Percentiles rank a stretch among this genome's conserved stretches.
Conservation (phyloP, 1,284 basidiomycete genomes). For the Phellinidium pouzarii region DNA sequence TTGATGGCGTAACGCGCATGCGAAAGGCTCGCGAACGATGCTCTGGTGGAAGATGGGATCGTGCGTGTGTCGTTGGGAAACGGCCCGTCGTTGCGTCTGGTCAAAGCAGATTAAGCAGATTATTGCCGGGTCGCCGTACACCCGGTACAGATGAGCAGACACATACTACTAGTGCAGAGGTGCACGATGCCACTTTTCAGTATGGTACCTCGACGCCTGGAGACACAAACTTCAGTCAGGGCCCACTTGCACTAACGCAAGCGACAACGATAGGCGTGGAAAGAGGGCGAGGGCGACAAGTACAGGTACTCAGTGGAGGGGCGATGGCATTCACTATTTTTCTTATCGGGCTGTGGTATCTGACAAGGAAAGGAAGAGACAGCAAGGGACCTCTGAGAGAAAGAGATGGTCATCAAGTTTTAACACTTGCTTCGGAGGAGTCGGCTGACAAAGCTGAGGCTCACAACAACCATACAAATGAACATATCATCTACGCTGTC, state of each 20-base stretch:
- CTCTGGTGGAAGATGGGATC: conserved; percentile 37
- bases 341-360: conserved; percentile 16
- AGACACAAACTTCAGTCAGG: neutral
- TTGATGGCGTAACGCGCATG: conserved; percentile 39
- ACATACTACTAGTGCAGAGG: neutral
- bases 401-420: neutral
- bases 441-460: neutral
- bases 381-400: neutral
- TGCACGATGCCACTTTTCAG: neutral
- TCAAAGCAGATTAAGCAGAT: conserved; percentile 13
- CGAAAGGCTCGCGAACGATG: conserved; percentile 32
- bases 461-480: neutral
- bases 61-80: conserved; percentile 56
- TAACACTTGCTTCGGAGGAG: neutral
- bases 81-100: conserved; percentile 31
- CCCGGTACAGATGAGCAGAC: neutral
- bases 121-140: conserved; percentile 9
- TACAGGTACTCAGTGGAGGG: conserved; percentile 8
- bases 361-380: conserved; percentile 5
- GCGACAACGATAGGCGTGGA: neutral
- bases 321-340: conserved; percentile 12
- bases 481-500: neutral
- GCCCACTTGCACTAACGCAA: neutral
- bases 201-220: neutral
- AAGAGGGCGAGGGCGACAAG: neutral